Evolutionary conservation across 768 basidiomycete genomes (phyloP), one percentile per base, ranked within the genome.

Genomic region (Collybia sordida): DNA sequence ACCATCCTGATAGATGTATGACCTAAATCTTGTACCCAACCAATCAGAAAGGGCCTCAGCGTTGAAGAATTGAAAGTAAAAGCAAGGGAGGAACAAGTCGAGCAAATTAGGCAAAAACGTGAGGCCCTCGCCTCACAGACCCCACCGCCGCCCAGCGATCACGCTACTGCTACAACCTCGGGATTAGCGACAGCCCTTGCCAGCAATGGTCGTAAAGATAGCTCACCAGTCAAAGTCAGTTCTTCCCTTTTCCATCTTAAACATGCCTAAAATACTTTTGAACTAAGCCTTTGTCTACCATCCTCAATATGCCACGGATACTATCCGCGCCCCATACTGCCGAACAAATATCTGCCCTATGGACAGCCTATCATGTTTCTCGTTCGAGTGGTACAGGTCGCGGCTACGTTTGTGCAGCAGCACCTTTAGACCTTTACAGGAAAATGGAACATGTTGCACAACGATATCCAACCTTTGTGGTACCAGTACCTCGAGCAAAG

Each of bases 291-390:
- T 76, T 98, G 18, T 80, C 84, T 3, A 82, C 78, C 7, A 86
- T 97, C 52, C 72, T 98, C 57, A 93, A 97, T 65, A 64, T 95
- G 11, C 71, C 82, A 17, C 81, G 83, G 46, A 68, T 95, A 19
- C 59, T 90, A 49, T 71, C 79, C 21, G 78, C 79, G 8, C 81
- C 88, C 0, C 89, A 92, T 63, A 85, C 88, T 2, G 48, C 83
- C 4, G 79, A 80, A 8, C 88, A 91, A 62, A 79, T 99, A 58
- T 79, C 86, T 3, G 78, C 85, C 0, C 75, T 98, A 0, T 98
- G 96, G 96, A 90, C 83, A 3, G 79, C 89, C 0, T 98, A 95
- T 61, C 95, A 98, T 64, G 78, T 82, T 12, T 83, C 88, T 3
- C 84, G 90, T 24, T 87, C 90, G 1, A 77, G 81, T 8, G 85